Evolutionary conservation across 1,139 yeast genomes (phyloP).

Genomic region (Geotrichum restrictum): DNA sequence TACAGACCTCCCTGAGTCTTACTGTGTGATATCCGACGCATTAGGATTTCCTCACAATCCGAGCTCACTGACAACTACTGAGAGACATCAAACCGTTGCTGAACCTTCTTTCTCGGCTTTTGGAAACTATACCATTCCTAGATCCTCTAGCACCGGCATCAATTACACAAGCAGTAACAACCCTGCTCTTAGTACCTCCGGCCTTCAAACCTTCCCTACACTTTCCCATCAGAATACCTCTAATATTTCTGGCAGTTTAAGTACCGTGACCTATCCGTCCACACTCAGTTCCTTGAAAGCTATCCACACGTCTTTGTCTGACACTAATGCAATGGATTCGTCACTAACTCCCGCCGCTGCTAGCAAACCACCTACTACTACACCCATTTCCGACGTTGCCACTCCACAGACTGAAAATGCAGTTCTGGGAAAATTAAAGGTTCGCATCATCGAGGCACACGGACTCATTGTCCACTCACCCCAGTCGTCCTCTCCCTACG

Average conservation of each 20-base stretch:
- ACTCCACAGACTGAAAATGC: constrained; percentile 21
- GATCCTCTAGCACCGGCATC: too few relatives aligned
- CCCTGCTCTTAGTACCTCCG: too few relatives aligned
- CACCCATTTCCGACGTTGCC: constrained; percentile 19
- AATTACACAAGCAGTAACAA: too few relatives aligned
- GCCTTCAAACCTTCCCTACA: too few relatives aligned
- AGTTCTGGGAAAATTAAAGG: constrained; percentile 63
- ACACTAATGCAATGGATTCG: constrained; percentile 11
- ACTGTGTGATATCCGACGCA: background rate
- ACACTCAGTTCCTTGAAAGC: background rate
- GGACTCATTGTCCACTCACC: constrained; percentile 55
- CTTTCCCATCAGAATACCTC: too few relatives aligned
- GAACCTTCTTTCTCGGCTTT: background rate
- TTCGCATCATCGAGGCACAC: constrained; percentile 74
- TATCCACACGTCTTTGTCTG: background rate
- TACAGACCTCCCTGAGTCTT: background rate
- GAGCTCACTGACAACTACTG: background rate
- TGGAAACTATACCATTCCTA: too few relatives aligned
- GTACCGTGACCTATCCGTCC: background rate
- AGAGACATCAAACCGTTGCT: background rate
- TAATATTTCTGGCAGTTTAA: background rate
- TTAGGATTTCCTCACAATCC: background rate
- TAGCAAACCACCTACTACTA: constrained; percentile 19
- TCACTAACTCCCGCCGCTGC: constrained; percentile 8
- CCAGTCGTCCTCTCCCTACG: constrained; percentile 69